Evolutionary conservation across 2,329 filamentous ascomycete species (phyloP).

Genomic region (Didymella keratinophila): DNA sequence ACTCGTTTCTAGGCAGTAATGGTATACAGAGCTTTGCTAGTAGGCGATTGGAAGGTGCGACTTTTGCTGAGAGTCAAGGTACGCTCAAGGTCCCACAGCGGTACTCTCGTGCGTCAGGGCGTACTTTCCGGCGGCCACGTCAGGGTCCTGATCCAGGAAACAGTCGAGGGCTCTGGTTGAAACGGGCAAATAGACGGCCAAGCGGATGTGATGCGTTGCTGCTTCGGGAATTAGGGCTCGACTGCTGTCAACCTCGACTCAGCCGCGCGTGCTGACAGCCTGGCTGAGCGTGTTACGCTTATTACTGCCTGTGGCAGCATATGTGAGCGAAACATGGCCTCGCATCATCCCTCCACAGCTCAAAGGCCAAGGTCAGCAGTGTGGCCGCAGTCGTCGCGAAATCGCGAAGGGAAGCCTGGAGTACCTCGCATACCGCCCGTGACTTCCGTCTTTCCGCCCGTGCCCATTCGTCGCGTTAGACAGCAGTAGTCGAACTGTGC

Average conservation of each 20-base stretch:
- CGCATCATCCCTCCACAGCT: conserved; percentile 25
- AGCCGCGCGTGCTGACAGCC: conserved; percentile 35
- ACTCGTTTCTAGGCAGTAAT: neutral
- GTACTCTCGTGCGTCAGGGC: conserved; percentile 20
- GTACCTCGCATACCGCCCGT: neutral
- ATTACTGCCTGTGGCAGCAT: conserved; percentile 26
- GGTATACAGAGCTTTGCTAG: neutral
- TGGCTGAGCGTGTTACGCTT: conserved; percentile 20
- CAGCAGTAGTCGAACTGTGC: conserved; percentile 15
- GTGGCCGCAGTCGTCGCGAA: conserved; percentile 7
- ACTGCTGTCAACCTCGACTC: conserved; percentile 32
- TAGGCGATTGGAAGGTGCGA: conserved; percentile 10
- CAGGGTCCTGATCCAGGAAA: conserved; percentile 21
- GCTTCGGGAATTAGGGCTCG: conserved; percentile 11
- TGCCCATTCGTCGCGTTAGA: conserved; percentile 14
- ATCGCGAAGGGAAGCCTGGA: neutral
- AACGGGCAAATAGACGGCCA: conserved; percentile 20
- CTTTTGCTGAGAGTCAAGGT: conserved; percentile 24
- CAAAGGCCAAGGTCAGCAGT: conserved; percentile 12
- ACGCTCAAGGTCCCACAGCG: conserved; percentile 15
- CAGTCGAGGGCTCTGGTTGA: conserved; percentile 16
- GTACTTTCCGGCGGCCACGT: conserved; percentile 27
- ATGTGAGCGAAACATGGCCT: conserved; percentile 22
- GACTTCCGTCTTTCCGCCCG: conserved; percentile 9
- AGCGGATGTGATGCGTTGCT: conserved; percentile 14